These are phyloP conservation scores for Cupressus sempervirens DNA, from an alignment of 75 land plant genomes.

Conservation along the genomic window DNA sequence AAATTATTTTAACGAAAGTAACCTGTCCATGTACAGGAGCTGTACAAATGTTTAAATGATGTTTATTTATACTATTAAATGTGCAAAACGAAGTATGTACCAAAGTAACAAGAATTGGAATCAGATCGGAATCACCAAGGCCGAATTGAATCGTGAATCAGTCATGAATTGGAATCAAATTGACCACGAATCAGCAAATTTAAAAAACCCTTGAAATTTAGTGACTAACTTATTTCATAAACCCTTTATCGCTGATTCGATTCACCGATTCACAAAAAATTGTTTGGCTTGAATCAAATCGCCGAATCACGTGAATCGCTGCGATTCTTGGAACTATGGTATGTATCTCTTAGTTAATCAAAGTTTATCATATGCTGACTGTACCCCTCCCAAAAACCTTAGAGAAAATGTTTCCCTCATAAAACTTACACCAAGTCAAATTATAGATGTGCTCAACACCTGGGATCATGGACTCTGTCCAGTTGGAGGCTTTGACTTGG, in stretches of 20 bases:
- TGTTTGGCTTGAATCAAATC: too few species aligned
- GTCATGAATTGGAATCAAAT: too few species aligned
- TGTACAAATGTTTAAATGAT: not conserved
- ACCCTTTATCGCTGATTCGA: too few species aligned
- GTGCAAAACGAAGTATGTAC: not conserved
- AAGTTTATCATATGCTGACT: not conserved
- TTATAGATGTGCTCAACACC: not conserved
- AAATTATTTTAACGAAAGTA: not conserved
- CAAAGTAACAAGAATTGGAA: too few species aligned
- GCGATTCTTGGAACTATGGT: too few species aligned
- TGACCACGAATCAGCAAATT: too few species aligned
- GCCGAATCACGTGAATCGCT: too few species aligned
- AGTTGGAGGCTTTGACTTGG: not conserved
- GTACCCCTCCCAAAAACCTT: not conserved
- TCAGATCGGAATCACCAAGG: too few species aligned
- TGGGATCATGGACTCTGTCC: not conserved
- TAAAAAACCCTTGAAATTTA: too few species aligned
- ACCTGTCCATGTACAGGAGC: not conserved
- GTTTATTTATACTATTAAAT: not conserved
- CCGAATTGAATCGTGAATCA: too few species aligned
- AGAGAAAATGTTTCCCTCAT: not conserved
- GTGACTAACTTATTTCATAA: too few species aligned
- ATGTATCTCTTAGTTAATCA: not conserved
- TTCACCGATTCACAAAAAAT: too few species aligned
- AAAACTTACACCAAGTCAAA: not conserved